Conservation (phyloP, 805 yeast genomes). For the Saccharomycopsis lassenensis region DNA sequence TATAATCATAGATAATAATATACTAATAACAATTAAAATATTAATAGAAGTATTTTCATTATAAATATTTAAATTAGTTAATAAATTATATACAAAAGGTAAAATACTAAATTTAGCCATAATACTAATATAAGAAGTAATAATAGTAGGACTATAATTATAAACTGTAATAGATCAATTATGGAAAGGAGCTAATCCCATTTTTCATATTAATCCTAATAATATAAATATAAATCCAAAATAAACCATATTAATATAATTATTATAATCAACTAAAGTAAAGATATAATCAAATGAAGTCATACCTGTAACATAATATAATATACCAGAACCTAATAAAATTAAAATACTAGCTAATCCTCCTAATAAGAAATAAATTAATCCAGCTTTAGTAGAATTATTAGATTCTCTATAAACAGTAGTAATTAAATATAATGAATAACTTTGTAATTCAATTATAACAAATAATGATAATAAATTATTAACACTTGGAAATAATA, state of each 20-base stretch:
- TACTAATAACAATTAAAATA: constrained; percentile 10
- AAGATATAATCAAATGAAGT: constrained; percentile 15
- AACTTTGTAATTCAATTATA: constrained; percentile 19
- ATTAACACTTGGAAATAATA: constrained; percentile 15
- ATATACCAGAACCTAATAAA: constrained; percentile 16
- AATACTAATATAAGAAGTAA: constrained; percentile 19
- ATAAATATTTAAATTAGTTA: constrained; percentile 7
- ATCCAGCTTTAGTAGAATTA: constrained; percentile 17
- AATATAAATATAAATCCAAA: constrained; percentile 16
- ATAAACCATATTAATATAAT: constrained; percentile 5
- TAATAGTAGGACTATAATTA: constrained; percentile 18
- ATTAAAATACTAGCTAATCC: constrained; percentile 18
- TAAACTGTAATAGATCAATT: constrained; percentile 18
- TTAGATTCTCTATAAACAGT: constrained; percentile 17
- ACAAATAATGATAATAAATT: constrained; percentile 17
- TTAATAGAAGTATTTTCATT: constrained; percentile 9
- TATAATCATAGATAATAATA: constrained; percentile 18
- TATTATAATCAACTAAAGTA: constrained; percentile 14
- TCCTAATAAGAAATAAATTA: constrained; percentile 19
- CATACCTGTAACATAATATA: constrained; percentile 17
- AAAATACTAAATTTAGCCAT: constrained; percentile 17
- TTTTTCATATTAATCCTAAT: constrained; percentile 19
- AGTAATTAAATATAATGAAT: constrained; percentile 19
- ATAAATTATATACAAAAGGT: constrained; percentile 15
- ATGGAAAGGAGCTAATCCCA: constrained; percentile 19